A percentile compares a stretch with the other conserved stretches of the same genome.
Evolutionary conservation across 1,139 yeast species (phyloP).

Genomic region (Scheffersomyces insectosa): DNA sequence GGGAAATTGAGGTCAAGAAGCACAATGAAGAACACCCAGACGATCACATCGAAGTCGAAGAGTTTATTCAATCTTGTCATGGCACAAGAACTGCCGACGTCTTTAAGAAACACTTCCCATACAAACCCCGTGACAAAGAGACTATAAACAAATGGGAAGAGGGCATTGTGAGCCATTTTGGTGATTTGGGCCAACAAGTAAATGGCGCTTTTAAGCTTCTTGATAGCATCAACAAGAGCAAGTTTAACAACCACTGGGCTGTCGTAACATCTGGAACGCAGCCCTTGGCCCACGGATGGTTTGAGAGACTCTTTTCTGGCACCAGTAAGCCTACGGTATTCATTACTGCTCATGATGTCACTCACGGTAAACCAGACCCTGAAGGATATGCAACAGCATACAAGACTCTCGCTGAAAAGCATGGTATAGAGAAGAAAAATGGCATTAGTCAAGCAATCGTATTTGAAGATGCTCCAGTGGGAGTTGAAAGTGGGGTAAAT

Average conservation of each 20-base stretch:
- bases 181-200: slow-evolving; percentile 18
- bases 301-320: slow-evolving; percentile 11
- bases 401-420: slow-evolving; percentile 7
- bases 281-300: slow-evolving; percentile 20
- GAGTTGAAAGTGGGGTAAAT: slow-evolving; percentile 18
- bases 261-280: slow-evolving; percentile 23
- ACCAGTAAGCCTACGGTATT: slow-evolving; percentile 16
- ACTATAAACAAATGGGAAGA: slow-evolving; percentile 15
- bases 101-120: slow-evolving; percentile 16
- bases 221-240: slow-evolving; percentile 8
- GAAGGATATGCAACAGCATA: slow-evolving; percentile 20
- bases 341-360: slow-evolving; percentile 22
- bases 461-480: slow-evolving; percentile 25
- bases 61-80: slow-evolving; percentile 16
- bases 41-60: slow-evolving; percentile 9
- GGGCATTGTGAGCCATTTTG: slow-evolving; percentile 16
- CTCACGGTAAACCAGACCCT: slow-evolving; percentile 17
- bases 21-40: slow-evolving; percentile 15
- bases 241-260: slow-evolving; percentile 15
- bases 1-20: slow-evolving; percentile 14
- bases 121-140: slow-evolving; percentile 8
- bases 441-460: slow-evolving; percentile 14
- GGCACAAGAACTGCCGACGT: slow-evolving; percentile 20
- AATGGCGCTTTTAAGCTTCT: slow-evolving; percentile 14
- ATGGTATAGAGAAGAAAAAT: slow-evolving; percentile 1